A percentile compares a stretch with the other conserved stretches of the same genome.
Evolutionary conservation across 495 filamentous ascomycete genomes (phyloP).

Genomic region (Trichoderma virens): DNA sequence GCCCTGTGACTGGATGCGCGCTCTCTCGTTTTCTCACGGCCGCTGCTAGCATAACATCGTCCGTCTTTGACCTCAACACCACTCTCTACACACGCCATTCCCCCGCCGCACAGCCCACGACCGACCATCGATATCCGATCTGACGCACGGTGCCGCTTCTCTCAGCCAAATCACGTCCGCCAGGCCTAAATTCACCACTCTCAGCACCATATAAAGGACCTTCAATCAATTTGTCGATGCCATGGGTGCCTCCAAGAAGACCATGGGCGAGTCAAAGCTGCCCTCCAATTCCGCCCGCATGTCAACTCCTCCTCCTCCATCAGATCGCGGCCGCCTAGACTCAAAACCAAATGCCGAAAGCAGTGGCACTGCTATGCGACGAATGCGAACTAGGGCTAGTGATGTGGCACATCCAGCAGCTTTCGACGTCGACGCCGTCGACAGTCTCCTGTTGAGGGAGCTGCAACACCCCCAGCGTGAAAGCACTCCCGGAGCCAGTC

Average conservation of each 20-base stretch:
- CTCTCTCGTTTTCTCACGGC: not conserved
- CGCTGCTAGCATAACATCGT: not conserved
- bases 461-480: slow-evolving; percentile 44
- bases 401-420: slow-evolving; percentile 20
- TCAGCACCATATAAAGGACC: not conserved
- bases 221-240: not conserved
- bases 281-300: slow-evolving; percentile 16
- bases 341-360: slow-evolving; percentile 23
- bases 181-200: not conserved
- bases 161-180: not conserved
- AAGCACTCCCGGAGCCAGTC: slow-evolving; percentile 65
- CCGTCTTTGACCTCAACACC: not conserved
- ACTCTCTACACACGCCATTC: not conserved
- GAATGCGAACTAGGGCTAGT: slow-evolving; percentile 20
- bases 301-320: slow-evolving; percentile 31
- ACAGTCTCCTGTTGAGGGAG: slow-evolving; percentile 27
- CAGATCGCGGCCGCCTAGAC: slow-evolving; percentile 28
- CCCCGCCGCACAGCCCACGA: not conserved
- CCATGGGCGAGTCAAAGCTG: not conserved
- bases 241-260: slow-evolving; percentile 1
- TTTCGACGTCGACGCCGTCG: slow-evolving; percentile 30
- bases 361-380: slow-evolving; percentile 18
- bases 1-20: slow-evolving; percentile 3
- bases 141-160: not conserved
- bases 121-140: not conserved